These are phyloP conservation scores for Lithospermum erythrorhizon DNA, from an alignment of 257 asterid species.

Conservation along the genomic window DNA sequence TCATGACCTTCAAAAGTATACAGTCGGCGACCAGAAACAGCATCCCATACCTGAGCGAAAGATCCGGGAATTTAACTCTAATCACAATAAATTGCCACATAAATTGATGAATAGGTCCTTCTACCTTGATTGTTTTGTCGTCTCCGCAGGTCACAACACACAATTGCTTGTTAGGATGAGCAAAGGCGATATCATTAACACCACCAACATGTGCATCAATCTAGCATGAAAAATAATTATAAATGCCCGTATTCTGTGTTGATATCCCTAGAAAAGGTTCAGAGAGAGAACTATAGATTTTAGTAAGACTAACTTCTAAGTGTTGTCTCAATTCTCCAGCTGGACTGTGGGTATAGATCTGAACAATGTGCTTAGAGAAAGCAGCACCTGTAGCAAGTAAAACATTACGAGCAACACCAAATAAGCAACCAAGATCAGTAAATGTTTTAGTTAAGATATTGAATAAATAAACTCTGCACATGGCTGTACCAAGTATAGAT, in stretches of 20 bases:
- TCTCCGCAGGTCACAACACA: slow-evolving; percentile 89
- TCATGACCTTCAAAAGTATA: slow-evolving; percentile 86
- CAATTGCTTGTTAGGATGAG: slow-evolving; percentile 89
- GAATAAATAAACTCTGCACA: not conserved
- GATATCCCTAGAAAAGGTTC: not conserved
- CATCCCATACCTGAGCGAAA: slow-evolving; percentile 78
- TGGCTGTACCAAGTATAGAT: slow-evolving; percentile 64
- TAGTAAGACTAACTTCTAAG: slow-evolving; percentile 47
- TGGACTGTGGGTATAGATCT: slow-evolving; percentile 69
- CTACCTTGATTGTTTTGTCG: slow-evolving; percentile 87
- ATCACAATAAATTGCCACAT: slow-evolving; percentile 4
- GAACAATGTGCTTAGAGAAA: slow-evolving; percentile 88
- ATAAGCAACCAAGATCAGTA: not conserved
- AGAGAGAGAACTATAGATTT: slow-evolving; percentile 3
- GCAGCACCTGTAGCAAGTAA: slow-evolving; percentile 56
- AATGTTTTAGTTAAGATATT: not conserved
- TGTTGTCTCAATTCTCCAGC: slow-evolving; percentile 80
- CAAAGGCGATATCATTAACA: slow-evolving; percentile 87
- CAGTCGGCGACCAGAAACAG: slow-evolving; percentile 58
- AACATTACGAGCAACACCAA: slow-evolving; percentile 8
- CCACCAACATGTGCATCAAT: slow-evolving; percentile 91
- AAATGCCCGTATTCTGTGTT: not conserved
- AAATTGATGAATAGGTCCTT: slow-evolving; percentile 1
- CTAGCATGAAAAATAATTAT: slow-evolving; percentile 28
- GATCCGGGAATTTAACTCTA: slow-evolving; percentile 10